Evolutionary conservation across 2,329 filamentous ascomycete species (phyloP), one percentile per base, ranked within the genome.

Genomic region (Aquanectria penicillioides): DNA sequence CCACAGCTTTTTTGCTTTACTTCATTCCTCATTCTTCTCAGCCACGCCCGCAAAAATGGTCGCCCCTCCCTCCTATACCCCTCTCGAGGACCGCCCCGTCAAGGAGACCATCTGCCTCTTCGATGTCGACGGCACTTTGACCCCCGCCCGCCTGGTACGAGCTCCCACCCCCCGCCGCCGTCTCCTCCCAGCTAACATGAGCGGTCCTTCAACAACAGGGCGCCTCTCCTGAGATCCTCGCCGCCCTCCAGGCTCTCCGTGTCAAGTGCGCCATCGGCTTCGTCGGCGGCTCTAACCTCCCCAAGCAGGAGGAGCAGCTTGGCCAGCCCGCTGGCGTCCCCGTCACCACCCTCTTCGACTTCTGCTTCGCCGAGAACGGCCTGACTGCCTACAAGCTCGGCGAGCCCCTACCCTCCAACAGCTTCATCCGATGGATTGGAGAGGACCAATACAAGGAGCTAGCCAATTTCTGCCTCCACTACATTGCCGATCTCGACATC

Each of bases 341-440:
- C 68, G 94, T 98, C 61, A 93, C 89, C 49, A 83, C 87, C 62
- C 88, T 98, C 71, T 99, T 99, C 83, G 95, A 99, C 83, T 99
- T 92, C 81, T 95, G 91, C 86, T 99, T 99, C 81, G 83, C 93
- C 58, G 95, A 99, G 82, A 99, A 99, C 80, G 95, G 95, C 10
- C 87, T 99, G 68, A 96, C 91, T 2, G 95, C 94, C 37, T 97
- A 86, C 84, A 93, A 93, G 73, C 80, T 94, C 72, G 95, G 94
- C 70, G 78, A 89, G 75, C 83, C 86, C 53, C 86, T 98, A 57
- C 83, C 89, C 2, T 88, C 87, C 71, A 90, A 90, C 78, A 92
- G 87, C 79, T 99, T 98, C 86, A 97, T 98, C 81, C 78, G 87
- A 69, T 97, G 89, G 89, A 84, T 98, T 64, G 95, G 95, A 65